A percentile compares a stretch with the other conserved stretches of the same genome.
Conservation (phyloP, 1,284 basidiomycete genomes). For the Gymnopus androsaceus region DNA sequence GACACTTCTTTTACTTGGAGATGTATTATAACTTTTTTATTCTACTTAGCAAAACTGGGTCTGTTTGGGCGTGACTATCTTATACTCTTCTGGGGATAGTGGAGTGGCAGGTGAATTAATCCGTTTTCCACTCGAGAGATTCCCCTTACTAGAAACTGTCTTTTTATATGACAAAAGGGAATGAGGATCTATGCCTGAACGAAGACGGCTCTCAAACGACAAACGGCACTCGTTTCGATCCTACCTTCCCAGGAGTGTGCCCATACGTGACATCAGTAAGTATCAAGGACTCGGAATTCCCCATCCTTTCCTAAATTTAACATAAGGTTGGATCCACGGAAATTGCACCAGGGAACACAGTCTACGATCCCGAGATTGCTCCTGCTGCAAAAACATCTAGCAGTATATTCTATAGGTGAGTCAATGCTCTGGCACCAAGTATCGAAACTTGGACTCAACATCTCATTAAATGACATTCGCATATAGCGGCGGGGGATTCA, state of each 20-base stretch:
- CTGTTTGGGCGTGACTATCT: conserved; percentile 45
- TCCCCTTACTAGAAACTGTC: conserved; percentile 29
- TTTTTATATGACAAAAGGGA: conserved; percentile 41
- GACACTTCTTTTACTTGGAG: no score
- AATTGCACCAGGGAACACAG: conserved; percentile 40
- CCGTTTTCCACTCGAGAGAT: conserved; percentile 9
- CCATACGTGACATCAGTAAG: conserved; percentile 56
- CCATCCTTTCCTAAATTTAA: no score
- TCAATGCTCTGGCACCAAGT: background rate
- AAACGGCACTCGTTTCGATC: conserved; percentile 48
- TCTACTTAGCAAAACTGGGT: conserved; percentile 39
- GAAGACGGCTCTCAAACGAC: conserved; percentile 35
- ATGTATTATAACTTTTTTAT: no score
- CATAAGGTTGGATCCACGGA: conserved; percentile 48
- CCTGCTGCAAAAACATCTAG: conserved; percentile 36
- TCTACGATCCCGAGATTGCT: conserved; percentile 45
- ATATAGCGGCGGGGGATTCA: conserved; percentile 33
- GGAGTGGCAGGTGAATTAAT: conserved; percentile 37
- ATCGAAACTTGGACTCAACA: conserved; percentile 38
- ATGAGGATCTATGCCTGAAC: conserved; percentile 40
- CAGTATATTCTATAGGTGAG: conserved; percentile 33
- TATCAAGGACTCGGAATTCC: no score
- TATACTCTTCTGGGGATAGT: conserved; percentile 42
- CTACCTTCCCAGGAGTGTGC: conserved; percentile 56
- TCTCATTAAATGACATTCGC: no score